phyloP scores from a whole-genome alignment of 768 basidiomycete species.

The Jaapia argillacea region DNA sequence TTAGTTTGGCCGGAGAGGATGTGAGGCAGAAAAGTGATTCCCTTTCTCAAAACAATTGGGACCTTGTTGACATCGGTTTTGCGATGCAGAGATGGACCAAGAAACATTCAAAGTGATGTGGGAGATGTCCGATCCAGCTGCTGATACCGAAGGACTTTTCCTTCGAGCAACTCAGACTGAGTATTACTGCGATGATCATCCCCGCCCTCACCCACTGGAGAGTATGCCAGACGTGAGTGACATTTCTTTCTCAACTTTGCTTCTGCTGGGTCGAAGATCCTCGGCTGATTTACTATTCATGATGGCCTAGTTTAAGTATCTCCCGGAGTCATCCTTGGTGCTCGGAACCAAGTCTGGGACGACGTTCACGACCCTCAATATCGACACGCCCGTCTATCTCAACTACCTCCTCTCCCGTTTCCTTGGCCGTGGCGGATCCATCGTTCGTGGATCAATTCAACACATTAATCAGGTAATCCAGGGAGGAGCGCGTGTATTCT shows the following conservation, averaged over 20 bases:
- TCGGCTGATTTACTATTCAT: not conserved
- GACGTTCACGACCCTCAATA: constrained; percentile 56
- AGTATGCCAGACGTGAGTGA: constrained; percentile 23
- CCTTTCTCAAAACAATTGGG: not conserved
- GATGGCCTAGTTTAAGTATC: constrained; percentile 26
- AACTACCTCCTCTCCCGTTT: constrained; percentile 55
- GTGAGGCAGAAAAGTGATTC: constrained; percentile 41
- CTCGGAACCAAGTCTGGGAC: constrained; percentile 36
- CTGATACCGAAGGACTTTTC: constrained; percentile 50
- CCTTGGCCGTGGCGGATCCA: constrained; percentile 46
- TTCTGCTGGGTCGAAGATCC: not conserved
- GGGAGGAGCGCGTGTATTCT: constrained; percentile 30
- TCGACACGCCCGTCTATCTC: constrained; percentile 56
- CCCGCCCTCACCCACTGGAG: constrained; percentile 23
- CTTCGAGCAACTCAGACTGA: constrained; percentile 54
- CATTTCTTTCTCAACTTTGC: not conserved
- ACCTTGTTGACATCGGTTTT: not conserved
- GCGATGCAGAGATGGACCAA: constrained; percentile 45
- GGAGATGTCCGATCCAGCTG: constrained; percentile 54
- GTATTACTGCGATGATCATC: constrained; percentile 34
- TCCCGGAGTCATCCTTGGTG: constrained; percentile 31
- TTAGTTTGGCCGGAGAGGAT: constrained; percentile 45
- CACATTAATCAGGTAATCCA: constrained; percentile 65
- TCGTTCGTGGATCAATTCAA: constrained; percentile 49
- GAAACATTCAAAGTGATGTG: constrained; percentile 73